phyloP scores from a whole-genome alignment of 192 early-diverging fungal species.

The Allomyces javanicus region DNA sequence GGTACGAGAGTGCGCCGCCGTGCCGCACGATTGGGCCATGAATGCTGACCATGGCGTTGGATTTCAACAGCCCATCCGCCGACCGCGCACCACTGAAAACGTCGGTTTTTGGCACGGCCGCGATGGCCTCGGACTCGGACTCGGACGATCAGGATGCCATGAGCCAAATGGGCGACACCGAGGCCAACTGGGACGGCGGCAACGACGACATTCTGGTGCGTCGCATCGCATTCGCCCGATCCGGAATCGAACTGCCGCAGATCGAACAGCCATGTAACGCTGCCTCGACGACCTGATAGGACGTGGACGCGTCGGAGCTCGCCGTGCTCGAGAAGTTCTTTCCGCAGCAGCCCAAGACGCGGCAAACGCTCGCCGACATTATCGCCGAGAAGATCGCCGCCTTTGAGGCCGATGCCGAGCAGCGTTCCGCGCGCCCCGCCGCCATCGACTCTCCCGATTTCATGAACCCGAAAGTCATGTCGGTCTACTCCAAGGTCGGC shows the following conservation, averaged over 20 bases:
- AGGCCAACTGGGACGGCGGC: conserved; percentile 40
- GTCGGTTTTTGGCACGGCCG: conserved; percentile 2
- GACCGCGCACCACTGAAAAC: not conserved
- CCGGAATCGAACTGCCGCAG: too few species aligned
- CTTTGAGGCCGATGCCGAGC: conserved; percentile 23
- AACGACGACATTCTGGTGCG: conserved; percentile 33
- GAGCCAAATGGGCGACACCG: conserved; percentile 47
- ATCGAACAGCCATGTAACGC: too few species aligned
- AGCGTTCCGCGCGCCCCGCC: not conserved
- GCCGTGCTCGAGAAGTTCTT: conserved; percentile 80
- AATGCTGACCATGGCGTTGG: not conserved
- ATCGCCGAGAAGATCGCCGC: conserved; percentile 91
- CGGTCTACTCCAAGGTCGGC: conserved; percentile 90
- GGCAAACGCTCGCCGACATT: conserved; percentile 79
- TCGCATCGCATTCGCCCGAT: not conserved
- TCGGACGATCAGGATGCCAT: conserved; percentile 37
- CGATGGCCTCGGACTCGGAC: conserved; percentile 8
- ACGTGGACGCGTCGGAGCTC: conserved; percentile 61
- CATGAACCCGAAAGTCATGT: conserved; percentile 73
- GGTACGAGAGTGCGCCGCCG: too few species aligned
- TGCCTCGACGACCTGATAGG: conserved; percentile 11
- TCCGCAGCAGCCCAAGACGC: conserved; percentile 56
- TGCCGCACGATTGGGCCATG: too few species aligned
- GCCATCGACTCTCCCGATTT: conserved; percentile 2
- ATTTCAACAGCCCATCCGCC: not conserved